phyloP scores from a whole-genome alignment of 1,284 basidiomycete species.

The Cerioporus squamosus region DNA sequence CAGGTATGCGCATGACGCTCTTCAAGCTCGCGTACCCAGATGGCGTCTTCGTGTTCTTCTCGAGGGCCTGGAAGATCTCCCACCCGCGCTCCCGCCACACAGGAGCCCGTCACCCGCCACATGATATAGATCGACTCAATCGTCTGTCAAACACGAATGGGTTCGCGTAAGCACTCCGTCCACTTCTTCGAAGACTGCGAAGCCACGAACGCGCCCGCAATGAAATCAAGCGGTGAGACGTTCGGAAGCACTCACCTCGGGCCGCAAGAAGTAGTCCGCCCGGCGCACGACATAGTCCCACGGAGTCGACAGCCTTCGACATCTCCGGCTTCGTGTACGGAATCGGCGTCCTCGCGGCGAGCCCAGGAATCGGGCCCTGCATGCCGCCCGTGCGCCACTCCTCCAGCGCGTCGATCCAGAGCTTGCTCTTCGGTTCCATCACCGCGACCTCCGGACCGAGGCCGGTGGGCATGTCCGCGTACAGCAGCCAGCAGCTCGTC shows the following conservation, averaged over 20 bases:
- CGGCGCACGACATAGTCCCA: constrained; percentile 42
- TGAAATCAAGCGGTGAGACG: not conserved
- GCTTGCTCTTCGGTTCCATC: constrained; percentile 37
- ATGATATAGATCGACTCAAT: constrained; percentile 70
- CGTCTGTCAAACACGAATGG: constrained; percentile 46
- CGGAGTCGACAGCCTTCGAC: constrained; percentile 23
- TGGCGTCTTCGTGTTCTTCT: constrained; percentile 55
- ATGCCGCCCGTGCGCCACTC: constrained; percentile 50
- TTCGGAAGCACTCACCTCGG: constrained; percentile 52
- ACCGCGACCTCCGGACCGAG: constrained; percentile 61
- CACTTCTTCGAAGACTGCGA: too few species aligned
- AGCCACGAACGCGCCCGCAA: too few species aligned
- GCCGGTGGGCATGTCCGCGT: constrained; percentile 65
- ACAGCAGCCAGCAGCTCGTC: constrained; percentile 67
- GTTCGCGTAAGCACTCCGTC: not conserved
- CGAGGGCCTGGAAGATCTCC: constrained; percentile 73
- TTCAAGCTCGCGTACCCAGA: constrained; percentile 62
- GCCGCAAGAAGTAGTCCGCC: constrained; percentile 58
- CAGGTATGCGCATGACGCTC: constrained; percentile 45
- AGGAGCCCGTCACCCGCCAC: constrained; percentile 64
- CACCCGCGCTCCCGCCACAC: constrained; percentile 79
- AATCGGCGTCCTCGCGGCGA: constrained; percentile 44
- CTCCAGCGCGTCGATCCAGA: constrained; percentile 59
- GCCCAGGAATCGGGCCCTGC: constrained; percentile 54
- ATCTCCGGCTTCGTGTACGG: constrained; percentile 17